phyloP scores from a whole-genome alignment of 352 stramenopile genomes.

The Phytophthora pinifolia region DNA sequence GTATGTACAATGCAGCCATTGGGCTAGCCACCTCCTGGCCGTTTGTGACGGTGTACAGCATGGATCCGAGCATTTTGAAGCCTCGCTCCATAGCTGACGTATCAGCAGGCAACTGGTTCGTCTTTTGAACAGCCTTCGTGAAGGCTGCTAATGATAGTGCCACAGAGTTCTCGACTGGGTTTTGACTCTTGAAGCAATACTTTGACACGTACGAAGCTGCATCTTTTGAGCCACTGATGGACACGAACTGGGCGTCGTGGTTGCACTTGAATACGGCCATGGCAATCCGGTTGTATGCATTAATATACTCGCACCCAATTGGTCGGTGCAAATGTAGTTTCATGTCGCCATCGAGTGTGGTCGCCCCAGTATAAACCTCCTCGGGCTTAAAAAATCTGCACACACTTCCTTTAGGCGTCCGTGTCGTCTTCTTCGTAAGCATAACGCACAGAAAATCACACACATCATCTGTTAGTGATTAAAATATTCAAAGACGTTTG shows the following conservation, averaged over 20 bases:
- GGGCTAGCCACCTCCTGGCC: constrained; percentile 10
- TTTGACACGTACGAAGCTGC: not conserved
- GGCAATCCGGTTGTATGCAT: constrained; percentile 15
- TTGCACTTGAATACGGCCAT: too few species aligned
- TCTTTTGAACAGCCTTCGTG: too few species aligned
- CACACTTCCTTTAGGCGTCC: constrained; percentile 9
- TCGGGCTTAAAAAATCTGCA: constrained; percentile 16
- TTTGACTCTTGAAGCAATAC: not conserved
- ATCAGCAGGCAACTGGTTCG: too few species aligned
- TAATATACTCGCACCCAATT: constrained; percentile 24
- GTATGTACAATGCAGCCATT: constrained; percentile 14
- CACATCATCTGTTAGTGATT: not conserved
- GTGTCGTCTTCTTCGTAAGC: not conserved
- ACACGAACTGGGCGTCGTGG: too few species aligned
- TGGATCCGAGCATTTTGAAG: not conserved
- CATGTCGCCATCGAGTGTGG: not conserved
- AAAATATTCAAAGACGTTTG: not conserved
- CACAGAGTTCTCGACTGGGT: too few species aligned
- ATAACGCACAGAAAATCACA: too few species aligned
- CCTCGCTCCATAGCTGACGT: too few species aligned
- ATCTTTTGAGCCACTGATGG: too few species aligned
- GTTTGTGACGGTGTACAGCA: constrained; percentile 19
- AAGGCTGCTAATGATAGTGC: too few species aligned
- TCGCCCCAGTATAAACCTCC: not conserved
- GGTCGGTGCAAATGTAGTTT: not conserved